Evolutionary conservation across 1,284 basidiomycete genomes (phyloP), one percentile per base, ranked within the genome.

Genomic region (Austroboletus niveus): DNA sequence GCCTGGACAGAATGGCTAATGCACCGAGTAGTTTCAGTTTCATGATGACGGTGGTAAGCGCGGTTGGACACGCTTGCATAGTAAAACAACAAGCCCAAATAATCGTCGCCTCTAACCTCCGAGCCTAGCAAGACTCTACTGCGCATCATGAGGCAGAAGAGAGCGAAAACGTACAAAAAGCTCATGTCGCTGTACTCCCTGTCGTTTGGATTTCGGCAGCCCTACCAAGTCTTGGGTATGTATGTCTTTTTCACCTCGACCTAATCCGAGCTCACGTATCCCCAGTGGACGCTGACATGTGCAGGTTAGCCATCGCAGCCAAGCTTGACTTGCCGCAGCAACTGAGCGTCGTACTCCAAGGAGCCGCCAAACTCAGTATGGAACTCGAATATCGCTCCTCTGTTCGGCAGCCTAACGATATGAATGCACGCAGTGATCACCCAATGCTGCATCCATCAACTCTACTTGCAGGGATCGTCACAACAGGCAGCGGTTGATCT

Each of bases 151-250:
- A 79, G 93, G 54, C 92, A 95, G 73, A 95, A 92, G 72, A 79
- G 94, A 66, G 90, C 93, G 42, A 98, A 98, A 72, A 81, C 85
- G 1, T 96, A 96, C 72, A 84, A 87, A 63, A 92, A 93, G 66
- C 86, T 94, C 45, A 97, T 98, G 93, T 79, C 84, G 35, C 73
- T 94, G 45, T 97, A 97, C 68, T 81, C 78, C 49, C 79, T 87
- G 66, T 80, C 85, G 4, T 97, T 97, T 69, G 89, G 88, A 8
- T 98, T 96, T 71, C 76, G 93, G 53, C 83, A 92, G 63, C 94
- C 94, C 0, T 97, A 93, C 69, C 94, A 97, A 74, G 79, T 94
- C 6, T 77, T 97, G 17, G 79, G 92, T 92, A 60, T 55, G 80
- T 24, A 17, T 17, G 4, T 70, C 48, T 11, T 17, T 32, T 39